A percentile compares a stretch with the other conserved stretches of the same genome.
Evolutionary conservation across 257 asterid genomes (phyloP).

Genomic region (Solanum boliviense): DNA sequence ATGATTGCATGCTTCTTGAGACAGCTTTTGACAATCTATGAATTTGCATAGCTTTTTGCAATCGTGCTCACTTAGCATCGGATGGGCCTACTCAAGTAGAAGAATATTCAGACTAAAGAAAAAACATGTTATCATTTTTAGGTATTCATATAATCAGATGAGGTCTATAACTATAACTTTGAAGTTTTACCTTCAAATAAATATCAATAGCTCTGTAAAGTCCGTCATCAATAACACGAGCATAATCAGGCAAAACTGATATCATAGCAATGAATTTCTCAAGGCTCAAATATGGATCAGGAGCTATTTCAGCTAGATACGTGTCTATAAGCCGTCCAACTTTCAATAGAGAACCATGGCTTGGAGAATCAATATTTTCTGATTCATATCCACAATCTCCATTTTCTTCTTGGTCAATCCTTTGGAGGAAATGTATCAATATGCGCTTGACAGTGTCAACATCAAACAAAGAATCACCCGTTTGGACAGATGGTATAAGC

Average conservation of each 20-base stretch:
- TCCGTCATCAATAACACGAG: constrained; percentile 57
- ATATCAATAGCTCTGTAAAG: constrained; percentile 61
- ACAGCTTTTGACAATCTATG: constrained; percentile 56
- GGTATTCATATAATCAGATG: not conserved
- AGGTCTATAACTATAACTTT: not conserved
- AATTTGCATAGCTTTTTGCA: constrained; percentile 47
- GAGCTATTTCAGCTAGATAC: constrained; percentile 58
- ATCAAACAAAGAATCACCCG: constrained; percentile 49
- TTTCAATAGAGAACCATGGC: constrained; percentile 43
- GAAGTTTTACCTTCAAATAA: constrained; percentile 43
- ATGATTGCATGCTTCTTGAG: constrained; percentile 60
- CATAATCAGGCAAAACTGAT: constrained; percentile 58
- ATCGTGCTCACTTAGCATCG: constrained; percentile 37
- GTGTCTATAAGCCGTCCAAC: constrained; percentile 55
- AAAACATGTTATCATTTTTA: not conserved
- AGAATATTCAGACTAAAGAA: not conserved
- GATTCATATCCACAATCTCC: constrained; percentile 50
- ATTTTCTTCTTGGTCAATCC: constrained; percentile 43
- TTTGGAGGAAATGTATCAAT: constrained; percentile 44
- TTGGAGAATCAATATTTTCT: constrained; percentile 38
- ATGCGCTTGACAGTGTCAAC: constrained; percentile 42
- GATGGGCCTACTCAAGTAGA: constrained; percentile 32
- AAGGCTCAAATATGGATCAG: constrained; percentile 55
- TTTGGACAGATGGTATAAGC: constrained; percentile 38
- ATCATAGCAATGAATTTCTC: constrained; percentile 39